A percentile compares a stretch with the other conserved stretches of the same genome.
Evolutionary conservation across 352 stramenopile genomes (phyloP).

Genomic region (Phytophthora foliorum): DNA sequence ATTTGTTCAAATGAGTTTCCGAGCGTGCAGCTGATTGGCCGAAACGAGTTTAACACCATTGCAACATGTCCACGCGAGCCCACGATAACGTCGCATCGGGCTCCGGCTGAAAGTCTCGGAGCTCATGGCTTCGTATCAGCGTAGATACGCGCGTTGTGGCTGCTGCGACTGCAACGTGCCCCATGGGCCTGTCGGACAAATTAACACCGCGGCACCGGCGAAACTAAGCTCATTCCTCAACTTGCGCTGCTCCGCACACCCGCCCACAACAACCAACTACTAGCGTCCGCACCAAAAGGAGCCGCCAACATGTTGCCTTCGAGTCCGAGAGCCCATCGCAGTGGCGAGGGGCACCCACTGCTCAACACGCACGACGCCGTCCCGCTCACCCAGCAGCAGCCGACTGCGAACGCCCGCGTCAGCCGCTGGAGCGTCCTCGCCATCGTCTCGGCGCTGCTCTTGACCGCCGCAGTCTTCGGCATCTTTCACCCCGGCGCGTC

Average conservation of each 20-base stretch:
- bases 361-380: slow-evolving; percentile 26
- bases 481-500: slow-evolving; percentile 24
- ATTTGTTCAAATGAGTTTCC: not conserved
- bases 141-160: slow-evolving; percentile 33
- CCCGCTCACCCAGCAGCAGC: slow-evolving; percentile 15
- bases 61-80: slow-evolving; percentile 18
- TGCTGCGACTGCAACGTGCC: slow-evolving; percentile 24
- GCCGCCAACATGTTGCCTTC: slow-evolving; percentile 23
- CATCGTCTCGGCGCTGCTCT: slow-evolving; percentile 26
- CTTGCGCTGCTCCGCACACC: slow-evolving; percentile 17
- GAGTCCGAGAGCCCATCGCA: slow-evolving; percentile 25
- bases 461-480: slow-evolving; percentile 26
- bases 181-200: slow-evolving; percentile 13
- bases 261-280: not conserved
- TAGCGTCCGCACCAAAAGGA: slow-evolving; percentile 4
- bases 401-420: not conserved
- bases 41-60: not conserved
- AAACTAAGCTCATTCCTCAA: slow-evolving; percentile 23
- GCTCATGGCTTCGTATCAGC: slow-evolving; percentile 31
- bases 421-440: slow-evolving; percentile 31
- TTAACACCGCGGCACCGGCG: not conserved
- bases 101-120: slow-evolving; percentile 1
- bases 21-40: not conserved
- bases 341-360: slow-evolving; percentile 31
- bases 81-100: slow-evolving; percentile 39